Evolutionary conservation across 163 green algal genomes (phyloP).

Genomic region (Chlamydomonas reinhardtii): DNA sequence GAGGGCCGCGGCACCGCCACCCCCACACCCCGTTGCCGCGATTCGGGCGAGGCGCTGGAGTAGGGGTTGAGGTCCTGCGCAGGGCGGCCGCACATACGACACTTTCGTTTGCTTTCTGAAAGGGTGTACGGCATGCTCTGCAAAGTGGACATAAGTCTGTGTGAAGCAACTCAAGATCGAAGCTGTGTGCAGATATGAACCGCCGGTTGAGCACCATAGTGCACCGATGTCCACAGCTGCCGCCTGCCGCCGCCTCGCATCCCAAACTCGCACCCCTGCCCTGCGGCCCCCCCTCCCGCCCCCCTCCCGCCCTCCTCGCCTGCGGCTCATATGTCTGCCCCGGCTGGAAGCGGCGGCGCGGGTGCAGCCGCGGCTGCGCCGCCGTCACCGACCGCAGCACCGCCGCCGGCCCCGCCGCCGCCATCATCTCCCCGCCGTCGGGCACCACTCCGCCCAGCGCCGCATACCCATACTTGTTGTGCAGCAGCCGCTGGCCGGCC

Average conservation of each 20-base stretch:
- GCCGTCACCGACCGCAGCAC: constrained; percentile 7
- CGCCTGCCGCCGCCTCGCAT: too few species aligned
- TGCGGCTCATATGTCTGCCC: constrained; percentile 45
- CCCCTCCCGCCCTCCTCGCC: not conserved
- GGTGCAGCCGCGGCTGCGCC: constrained; percentile 34
- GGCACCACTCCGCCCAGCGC: constrained; percentile 32
- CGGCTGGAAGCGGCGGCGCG: constrained; percentile 12
- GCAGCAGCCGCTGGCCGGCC: not conserved
- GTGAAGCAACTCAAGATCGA: too few species aligned
- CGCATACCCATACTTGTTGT: constrained; percentile 30
- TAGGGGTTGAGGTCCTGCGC: constrained; percentile 37
- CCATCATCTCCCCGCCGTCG: not conserved
- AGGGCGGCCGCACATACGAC: not conserved
- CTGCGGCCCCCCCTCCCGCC: too few species aligned
- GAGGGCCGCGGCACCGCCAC: not conserved
- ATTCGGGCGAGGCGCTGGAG: not conserved
- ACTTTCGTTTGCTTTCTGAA: too few species aligned
- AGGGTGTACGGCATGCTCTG: too few species aligned
- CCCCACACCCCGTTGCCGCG: not conserved
- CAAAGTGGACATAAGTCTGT: too few species aligned
- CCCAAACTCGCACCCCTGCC: too few species aligned
- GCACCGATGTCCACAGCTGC: too few species aligned
- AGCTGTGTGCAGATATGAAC: too few species aligned
- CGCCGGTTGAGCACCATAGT: too few species aligned
- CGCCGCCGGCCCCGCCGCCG: not conserved